Base-by-base conservation (phyloP, 352 stramenopile species). In the Pythium grandisporangium region DNA sequence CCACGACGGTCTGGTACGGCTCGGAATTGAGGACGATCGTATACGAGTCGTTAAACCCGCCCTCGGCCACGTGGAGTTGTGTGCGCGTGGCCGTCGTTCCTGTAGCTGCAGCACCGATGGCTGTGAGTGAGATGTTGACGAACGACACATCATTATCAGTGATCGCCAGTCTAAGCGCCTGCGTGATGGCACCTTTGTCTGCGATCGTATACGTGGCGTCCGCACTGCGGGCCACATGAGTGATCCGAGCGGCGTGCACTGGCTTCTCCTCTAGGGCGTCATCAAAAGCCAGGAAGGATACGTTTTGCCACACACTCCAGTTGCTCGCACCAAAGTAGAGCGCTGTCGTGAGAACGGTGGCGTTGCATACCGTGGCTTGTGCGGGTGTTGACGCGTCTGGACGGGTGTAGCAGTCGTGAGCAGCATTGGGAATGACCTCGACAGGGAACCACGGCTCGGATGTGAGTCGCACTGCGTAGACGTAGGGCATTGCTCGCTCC, bases 41-140 rank as follows among this genome's bases (percentile, higher is more conserved):
- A 39, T 86, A 87, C n/a, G 73, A 82, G 51, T 84, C 73, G 30
- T 86, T 87, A 35, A 90, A 90, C 12, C 76, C 76, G 3, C 71
- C 76, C 45, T 90, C 73, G 1, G 73, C 69, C 7, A 85, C 73
- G 17, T 84, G 66, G 0, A 90, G 53, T 22, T 74, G 45, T 2
- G 55, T 53, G 1, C 54, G 48, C 5, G 46, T 26, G n/a, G 38
- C 37, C 3, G 29, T 46, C 22, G 19, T 35, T n/a, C n/a, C n/a
- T n/a, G n/a, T n/a, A n/a, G n/a, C n/a, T n/a, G n/a, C n/a, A n/a
- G n/a, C n/a, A 8, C 10, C 8, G 10, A 8, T 14, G 14, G 8
- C 8, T 14, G 14, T 14, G 27, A 32, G 27, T 14, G 27, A 71
- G n/a, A 84, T 81, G 20, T 67, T 82, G 5, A 88, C 61, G 21